Base-by-base conservation (phyloP, 169 alveolate genomes). In the Plasmodium fragile region DNA sequence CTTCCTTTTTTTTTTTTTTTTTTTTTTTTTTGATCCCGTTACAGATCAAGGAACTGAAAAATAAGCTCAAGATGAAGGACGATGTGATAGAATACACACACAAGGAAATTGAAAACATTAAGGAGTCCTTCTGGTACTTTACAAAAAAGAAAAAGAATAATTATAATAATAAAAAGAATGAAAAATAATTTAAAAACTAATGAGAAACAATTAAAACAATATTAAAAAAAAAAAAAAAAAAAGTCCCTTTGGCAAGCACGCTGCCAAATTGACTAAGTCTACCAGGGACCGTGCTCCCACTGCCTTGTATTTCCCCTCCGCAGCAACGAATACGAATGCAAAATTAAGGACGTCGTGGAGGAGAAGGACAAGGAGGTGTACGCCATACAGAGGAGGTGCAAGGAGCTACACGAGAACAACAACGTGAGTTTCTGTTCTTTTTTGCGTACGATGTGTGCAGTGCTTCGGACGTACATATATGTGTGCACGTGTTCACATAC, bases 61-160 rank as follows among this genome's bases (percentile, higher is more conserved):
- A 65, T 71, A 87, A 87, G 45, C 34, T 87, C 25, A 87, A 78
- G 43, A 11, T 78, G 65, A 87, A 87, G 77, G 93, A 87, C 28
- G 93, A 87, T 34, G 89, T 87, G 32, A 65, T 87, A 65, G 93
- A 87, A 34, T 87, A 87, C 32, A 87, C 93, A 7, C 87, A 87
- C 41, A 87, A 78, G 34, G 93, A 87, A 69, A 87, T 87, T 18
- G 93, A 87, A 87, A 87, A 78, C 34, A 87, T 87, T 59, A 87
- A 87, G 71, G 93, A 87, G 70, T 75, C 89, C 7, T 87, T 87
- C 90, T 87, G 93, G 93, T 87, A 87, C 41, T 30, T 34, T 30
- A 25, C 1, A 73, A 65, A 53, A 70, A 65, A 18, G 69, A 53
- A 53, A n/a, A n/a, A n/a, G n/a, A 53, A 25, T 28, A 43, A 2